These are phyloP conservation scores for Trichoderma gracile DNA, from an alignment of 2,329 filamentous ascomycete species.

Conservation along the genomic window DNA sequence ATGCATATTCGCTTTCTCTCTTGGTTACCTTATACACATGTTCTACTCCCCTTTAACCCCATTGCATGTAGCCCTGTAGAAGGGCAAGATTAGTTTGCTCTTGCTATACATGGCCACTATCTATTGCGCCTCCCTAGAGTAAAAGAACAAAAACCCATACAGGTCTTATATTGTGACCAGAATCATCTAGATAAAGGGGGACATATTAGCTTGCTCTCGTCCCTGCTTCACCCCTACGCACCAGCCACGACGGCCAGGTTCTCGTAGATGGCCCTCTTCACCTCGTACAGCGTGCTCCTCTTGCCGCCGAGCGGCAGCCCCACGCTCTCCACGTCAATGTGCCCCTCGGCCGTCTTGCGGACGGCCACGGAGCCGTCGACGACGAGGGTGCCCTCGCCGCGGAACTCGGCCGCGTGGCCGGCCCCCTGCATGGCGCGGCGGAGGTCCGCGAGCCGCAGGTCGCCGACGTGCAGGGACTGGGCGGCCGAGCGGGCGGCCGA, in stretches of 20 bases:
- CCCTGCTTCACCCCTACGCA: conserved; percentile 43
- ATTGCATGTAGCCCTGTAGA: not conserved
- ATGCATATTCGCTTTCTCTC: too few species aligned
- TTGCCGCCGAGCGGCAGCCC: conserved; percentile 47
- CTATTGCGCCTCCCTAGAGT: not conserved
- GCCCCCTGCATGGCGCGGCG: conserved; percentile 77
- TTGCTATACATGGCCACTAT: not conserved
- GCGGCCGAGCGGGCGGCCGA: conserved; percentile 74
- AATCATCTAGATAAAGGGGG: not conserved
- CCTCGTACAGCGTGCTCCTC: conserved; percentile 75
- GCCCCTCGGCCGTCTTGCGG: conserved; percentile 81
- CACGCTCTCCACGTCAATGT: conserved; percentile 82
- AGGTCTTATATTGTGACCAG: not conserved
- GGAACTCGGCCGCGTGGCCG: conserved; percentile 87
- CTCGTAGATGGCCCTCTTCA: conserved; percentile 90
- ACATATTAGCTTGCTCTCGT: not conserved
- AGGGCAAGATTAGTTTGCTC: too few species aligned
- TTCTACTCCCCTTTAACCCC: not conserved
- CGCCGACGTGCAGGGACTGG: conserved; percentile 91
- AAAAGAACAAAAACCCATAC: too few species aligned
- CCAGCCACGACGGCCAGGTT: conserved; percentile 88
- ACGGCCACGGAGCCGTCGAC: conserved; percentile 88
- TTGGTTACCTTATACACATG: conserved; percentile 19
- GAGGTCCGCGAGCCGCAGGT: conserved; percentile 84
- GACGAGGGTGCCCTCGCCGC: conserved; percentile 87